A percentile compares a stretch with the other conserved stretches of the same genome.
phyloP scores from a whole-genome alignment of 768 basidiomycete species.

The Suillus subluteus region DNA sequence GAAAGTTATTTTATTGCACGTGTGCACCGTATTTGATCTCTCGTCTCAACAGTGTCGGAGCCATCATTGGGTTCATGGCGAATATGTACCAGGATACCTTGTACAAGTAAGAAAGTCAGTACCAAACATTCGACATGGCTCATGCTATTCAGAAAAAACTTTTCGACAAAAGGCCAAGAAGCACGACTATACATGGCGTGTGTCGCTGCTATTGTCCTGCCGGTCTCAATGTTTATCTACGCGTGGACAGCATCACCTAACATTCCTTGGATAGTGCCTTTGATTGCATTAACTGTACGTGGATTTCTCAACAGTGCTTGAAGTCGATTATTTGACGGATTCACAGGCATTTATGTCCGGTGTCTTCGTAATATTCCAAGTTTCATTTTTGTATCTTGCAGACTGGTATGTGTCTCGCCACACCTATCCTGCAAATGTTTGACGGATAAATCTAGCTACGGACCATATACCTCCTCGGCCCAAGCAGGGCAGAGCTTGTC shows the following conservation, averaged over 20 bases:
- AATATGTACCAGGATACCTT: conserved; percentile 52
- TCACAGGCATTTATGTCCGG: conserved; percentile 44
- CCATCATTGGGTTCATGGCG: conserved; percentile 45
- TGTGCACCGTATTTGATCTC: background rate
- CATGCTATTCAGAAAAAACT: conserved; percentile 30
- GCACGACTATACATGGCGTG: conserved; percentile 63
- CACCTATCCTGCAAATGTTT: background rate
- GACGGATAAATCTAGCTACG: conserved; percentile 34
- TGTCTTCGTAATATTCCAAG: conserved; percentile 47
- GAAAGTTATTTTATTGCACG: conserved; percentile 35
- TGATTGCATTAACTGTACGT: conserved; percentile 26
- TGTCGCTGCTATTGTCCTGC: conserved; percentile 54
- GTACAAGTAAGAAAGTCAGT: conserved; percentile 42
- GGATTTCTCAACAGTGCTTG: background rate
- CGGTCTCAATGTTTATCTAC: conserved; percentile 67
- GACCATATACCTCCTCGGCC: conserved; percentile 55
- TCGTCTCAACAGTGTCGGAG: conserved; percentile 50
- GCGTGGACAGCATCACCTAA: conserved; percentile 65
- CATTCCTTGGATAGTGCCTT: conserved; percentile 60
- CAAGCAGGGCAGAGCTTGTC: conserved; percentile 55
- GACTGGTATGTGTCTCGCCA: conserved; percentile 44
- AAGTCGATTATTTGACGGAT: conserved; percentile 9
- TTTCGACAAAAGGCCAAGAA: conserved; percentile 43
- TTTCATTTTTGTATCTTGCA: conserved; percentile 52
- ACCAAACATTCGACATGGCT: conserved; percentile 15